A percentile compares a stretch with the other conserved stretches of the same genome.
Evolutionary conservation across 805 yeast species (phyloP).

Genomic region (Grigorovia transvaalensis): DNA sequence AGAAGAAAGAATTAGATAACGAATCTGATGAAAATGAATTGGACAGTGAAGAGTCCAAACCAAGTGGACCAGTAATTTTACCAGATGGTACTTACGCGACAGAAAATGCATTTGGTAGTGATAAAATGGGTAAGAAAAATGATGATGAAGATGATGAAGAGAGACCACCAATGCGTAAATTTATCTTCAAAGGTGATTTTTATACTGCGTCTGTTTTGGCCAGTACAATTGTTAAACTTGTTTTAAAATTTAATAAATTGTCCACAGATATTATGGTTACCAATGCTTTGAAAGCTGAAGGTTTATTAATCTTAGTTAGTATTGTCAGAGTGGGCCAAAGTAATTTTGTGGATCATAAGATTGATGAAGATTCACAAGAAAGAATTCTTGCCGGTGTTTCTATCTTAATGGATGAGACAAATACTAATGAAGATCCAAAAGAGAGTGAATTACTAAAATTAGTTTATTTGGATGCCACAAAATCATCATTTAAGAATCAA

Average conservation of each 20-base stretch:
- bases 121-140: conserved; percentile 76
- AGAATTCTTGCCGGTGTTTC: conserved; percentile 82
- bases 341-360: conserved; percentile 53
- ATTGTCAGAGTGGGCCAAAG: conserved; percentile 82
- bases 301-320: conserved; percentile 84
- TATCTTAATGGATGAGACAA: conserved; percentile 51
- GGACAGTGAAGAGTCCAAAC: conserved; percentile 24
- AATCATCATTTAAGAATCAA: conserved; percentile 69
- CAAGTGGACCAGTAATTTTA: conserved; percentile 66
- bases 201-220: conserved; percentile 83
- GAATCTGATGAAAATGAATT: conserved; percentile 22
- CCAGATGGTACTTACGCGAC: conserved; percentile 99
- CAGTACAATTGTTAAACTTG: conserved; percentile 79
- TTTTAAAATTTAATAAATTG: conserved; percentile 58
- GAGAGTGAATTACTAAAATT: conserved; percentile 38
- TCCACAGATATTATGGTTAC: conserved; percentile 44
- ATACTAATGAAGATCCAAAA: conserved; percentile 33
- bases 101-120: conserved; percentile 75
- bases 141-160: conserved; percentile 35
- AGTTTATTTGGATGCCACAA: conserved; percentile 83
- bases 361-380: conserved; percentile 96
- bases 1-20: conserved; percentile 27
- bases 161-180: conserved; percentile 68
- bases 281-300: conserved; percentile 90
- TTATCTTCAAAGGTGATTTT: conserved; percentile 78